phyloP scores from a whole-genome alignment of 2,329 filamentous ascomycete genomes.

The Alternaria sp. region DNA sequence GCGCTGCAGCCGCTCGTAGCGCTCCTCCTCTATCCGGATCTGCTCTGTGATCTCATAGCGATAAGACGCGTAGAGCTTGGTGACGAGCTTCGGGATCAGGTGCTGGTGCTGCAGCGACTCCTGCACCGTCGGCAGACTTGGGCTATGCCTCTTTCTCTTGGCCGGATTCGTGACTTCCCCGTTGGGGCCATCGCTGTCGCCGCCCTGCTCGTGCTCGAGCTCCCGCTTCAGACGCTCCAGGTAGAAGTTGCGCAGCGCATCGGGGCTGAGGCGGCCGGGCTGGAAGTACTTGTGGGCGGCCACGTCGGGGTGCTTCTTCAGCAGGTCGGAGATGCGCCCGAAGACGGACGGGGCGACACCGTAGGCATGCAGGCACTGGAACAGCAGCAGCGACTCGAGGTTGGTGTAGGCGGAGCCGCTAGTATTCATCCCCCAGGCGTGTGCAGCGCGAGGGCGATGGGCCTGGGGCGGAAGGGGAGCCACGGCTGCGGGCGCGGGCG shows the following conservation, averaged over 20 bases:
- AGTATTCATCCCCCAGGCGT: constrained; percentile 61
- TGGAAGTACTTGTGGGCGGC: constrained; percentile 75
- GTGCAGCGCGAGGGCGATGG: constrained; percentile 38
- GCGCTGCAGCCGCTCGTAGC: constrained; percentile 66
- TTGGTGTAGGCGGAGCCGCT: constrained; percentile 74
- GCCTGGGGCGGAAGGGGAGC: constrained; percentile 42
- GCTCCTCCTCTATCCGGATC: constrained; percentile 76
- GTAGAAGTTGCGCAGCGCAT: constrained; percentile 81
- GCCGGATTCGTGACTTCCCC: constrained; percentile 56
- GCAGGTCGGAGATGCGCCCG: constrained; percentile 72
- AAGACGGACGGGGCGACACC: constrained; percentile 72
- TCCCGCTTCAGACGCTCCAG: constrained; percentile 78
- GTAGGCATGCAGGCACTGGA: constrained; percentile 76
- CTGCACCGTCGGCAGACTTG: constrained; percentile 67
- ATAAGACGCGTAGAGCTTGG: constrained; percentile 78
- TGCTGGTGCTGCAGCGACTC: constrained; percentile 71
- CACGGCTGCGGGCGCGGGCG: constrained; percentile 39
- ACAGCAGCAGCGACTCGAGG: constrained; percentile 85
- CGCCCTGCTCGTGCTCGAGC: constrained; percentile 59
- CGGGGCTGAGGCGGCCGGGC: constrained; percentile 73
- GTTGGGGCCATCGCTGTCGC: constrained; percentile 51
- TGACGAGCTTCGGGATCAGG: constrained; percentile 72
- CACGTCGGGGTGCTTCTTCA: constrained; percentile 77
- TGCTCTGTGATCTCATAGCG: constrained; percentile 71
- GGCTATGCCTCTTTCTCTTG: constrained; percentile 74